These are phyloP conservation scores for Dryas drummondii DNA, from an alignment of 306 rosid species.

Conservation along the genomic window DNA sequence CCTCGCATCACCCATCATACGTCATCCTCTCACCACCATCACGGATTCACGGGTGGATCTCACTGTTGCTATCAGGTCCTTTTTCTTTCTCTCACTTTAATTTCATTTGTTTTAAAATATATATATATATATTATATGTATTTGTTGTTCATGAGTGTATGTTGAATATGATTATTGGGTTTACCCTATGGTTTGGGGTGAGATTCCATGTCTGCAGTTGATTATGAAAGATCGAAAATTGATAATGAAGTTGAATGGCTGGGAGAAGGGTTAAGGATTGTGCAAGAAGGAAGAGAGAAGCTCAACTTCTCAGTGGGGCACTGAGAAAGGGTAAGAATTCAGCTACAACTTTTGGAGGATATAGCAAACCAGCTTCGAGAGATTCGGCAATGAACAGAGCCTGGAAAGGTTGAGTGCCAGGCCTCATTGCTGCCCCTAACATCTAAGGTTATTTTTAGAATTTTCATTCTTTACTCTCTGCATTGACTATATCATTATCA, in stretches of 20 bases:
- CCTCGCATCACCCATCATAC: too few relatives aligned
- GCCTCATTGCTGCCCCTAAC: constrained; percentile 43
- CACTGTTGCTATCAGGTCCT: too few relatives aligned
- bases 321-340: constrained; percentile 39
- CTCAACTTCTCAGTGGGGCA: constrained; percentile 37
- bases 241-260: constrained; percentile 57
- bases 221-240: constrained; percentile 46
- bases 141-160: too few relatives aligned
- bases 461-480: background rate
- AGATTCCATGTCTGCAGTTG: constrained; percentile 50
- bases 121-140: too few relatives aligned
- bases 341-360: constrained; percentile 38
- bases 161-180: background rate
- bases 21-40: too few relatives aligned
- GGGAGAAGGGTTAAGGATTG: constrained; percentile 41
- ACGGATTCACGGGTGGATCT: too few relatives aligned
- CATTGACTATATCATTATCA: background rate
- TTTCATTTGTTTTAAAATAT: too few relatives aligned
- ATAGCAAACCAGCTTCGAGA: constrained; percentile 41
- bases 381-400: constrained; percentile 38
- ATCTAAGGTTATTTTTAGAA: constrained; percentile 36
- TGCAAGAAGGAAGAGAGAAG: constrained; percentile 51
- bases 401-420: constrained; percentile 34
- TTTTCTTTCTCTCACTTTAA: too few relatives aligned
- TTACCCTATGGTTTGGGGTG: constrained; percentile 33